Conservation (phyloP, 176 grass and related monocot species). For the Chloris gayana region DNA sequence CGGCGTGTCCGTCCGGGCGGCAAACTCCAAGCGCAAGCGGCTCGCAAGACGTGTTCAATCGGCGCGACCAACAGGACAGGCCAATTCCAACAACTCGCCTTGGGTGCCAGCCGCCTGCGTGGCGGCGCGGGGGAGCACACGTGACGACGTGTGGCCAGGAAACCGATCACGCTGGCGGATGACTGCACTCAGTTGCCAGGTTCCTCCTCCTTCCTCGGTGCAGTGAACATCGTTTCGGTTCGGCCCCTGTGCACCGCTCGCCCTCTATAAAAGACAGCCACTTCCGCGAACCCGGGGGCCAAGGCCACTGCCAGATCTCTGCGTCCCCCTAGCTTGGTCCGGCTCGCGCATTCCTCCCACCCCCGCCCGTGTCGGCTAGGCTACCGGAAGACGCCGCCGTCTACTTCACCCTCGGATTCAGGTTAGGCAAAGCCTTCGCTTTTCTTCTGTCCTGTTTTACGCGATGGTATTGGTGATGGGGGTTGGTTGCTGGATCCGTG, state of each 20-base stretch:
- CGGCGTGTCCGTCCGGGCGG: too few relatives aligned
- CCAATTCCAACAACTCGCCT: background rate
- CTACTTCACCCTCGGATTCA: background rate
- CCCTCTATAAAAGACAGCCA: constrained; percentile 31
- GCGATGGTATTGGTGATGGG: background rate
- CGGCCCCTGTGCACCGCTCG: background rate
- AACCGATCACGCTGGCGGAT: background rate
- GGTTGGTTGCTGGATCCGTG: background rate
- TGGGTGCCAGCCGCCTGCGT: constrained; percentile 1
- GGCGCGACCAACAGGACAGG: background rate
- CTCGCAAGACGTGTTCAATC: too few relatives aligned
- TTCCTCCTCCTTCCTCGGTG: too few relatives aligned
- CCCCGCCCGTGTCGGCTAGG: background rate
- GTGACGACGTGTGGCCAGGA: constrained; percentile 19
- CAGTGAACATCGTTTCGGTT: background rate
- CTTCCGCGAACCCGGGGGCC: background rate
- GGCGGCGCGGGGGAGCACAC: constrained; percentile 16
- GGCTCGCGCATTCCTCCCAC: background rate
- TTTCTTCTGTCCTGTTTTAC: background rate
- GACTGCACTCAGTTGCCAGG: too few relatives aligned
- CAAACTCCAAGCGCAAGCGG: background rate
- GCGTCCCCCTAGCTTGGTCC: background rate
- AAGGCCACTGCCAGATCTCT: background rate
- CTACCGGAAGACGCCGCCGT: background rate
- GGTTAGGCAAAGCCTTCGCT: constrained; percentile 21